A percentile compares a stretch with the other conserved stretches of the same genome.
Evolutionary conservation across 257 asterid species (phyloP).

Genomic region (Solanum peruvianum): DNA sequence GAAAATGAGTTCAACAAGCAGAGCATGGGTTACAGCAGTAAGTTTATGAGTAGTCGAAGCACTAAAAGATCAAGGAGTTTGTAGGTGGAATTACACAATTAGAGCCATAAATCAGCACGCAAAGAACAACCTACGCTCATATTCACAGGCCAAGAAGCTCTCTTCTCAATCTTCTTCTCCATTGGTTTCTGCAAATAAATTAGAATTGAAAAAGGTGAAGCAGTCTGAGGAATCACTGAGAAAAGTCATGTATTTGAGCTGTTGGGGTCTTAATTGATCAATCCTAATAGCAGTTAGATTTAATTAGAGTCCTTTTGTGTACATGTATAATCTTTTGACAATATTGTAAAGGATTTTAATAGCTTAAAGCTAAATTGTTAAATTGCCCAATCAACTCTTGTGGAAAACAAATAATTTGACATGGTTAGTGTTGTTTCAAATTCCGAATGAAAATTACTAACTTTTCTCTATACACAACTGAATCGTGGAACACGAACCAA

Average conservation of each 20-base stretch:
- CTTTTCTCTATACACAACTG: no score
- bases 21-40: conserved; percentile 13
- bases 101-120: conserved; percentile 7
- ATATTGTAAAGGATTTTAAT: neutral
- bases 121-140: neutral
- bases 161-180: neutral
- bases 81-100: conserved; percentile 9
- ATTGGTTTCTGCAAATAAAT: neutral
- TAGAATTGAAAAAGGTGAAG: neutral
- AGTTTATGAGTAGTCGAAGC: conserved; percentile 11
- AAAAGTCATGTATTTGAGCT: conserved; percentile 19
- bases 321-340: neutral
- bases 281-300: neutral
- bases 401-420: neutral
- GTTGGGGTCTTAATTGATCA: conserved; percentile 20
- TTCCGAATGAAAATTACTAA: no score
- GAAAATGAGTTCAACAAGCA: conserved; percentile 14
- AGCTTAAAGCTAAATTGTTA: neutral
- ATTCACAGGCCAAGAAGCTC: conserved; percentile 3
- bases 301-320: neutral
- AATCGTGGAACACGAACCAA: no score
- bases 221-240: conserved; percentile 13
- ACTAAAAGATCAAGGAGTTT: conserved; percentile 16
- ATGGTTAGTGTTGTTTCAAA: no score
- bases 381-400: neutral